phyloP scores from a whole-genome alignment of 805 yeast species.

The Starmerella tilneyi region DNA sequence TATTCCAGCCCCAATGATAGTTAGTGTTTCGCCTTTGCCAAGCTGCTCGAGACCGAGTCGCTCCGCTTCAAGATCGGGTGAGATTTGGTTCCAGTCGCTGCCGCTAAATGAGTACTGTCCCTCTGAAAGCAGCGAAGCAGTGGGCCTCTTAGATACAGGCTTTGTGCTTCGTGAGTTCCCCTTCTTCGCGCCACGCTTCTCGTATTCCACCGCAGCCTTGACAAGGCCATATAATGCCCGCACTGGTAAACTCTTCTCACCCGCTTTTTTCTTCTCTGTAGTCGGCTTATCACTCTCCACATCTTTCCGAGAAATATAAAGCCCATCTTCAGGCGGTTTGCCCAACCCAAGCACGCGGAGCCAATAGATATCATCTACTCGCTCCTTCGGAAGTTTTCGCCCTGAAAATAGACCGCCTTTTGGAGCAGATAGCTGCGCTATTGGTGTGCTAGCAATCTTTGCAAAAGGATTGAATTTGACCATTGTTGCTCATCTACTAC shows the following conservation, averaged over 20 bases:
- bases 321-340: constrained; percentile 25
- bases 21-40: constrained; percentile 38
- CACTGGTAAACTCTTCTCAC: constrained; percentile 6
- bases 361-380: constrained; percentile 20
- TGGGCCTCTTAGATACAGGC: background rate
- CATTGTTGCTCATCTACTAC: background rate
- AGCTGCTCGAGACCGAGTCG: constrained; percentile 27
- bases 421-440: constrained; percentile 19
- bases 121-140: background rate
- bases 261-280: background rate
- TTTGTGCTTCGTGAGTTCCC: background rate
- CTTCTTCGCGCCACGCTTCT: constrained; percentile 3
- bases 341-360: constrained; percentile 19
- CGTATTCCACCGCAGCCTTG: constrained; percentile 18
- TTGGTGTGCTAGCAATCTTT: constrained; percentile 17
- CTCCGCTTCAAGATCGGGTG: constrained; percentile 27
- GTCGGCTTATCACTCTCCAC: background rate
- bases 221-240: constrained; percentile 18
- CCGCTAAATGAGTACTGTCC: background rate
- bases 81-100: constrained; percentile 26
- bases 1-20: constrained; percentile 79
- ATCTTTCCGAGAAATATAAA: constrained; percentile 15
- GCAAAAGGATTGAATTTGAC: background rate
- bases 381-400: constrained; percentile 21
- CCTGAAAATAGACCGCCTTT: constrained; percentile 23